Evolutionary conservation across 2,329 filamentous ascomycete genomes (phyloP), one percentile per base, ranked within the genome.

Genomic region (Blastomyces parvus): DNA sequence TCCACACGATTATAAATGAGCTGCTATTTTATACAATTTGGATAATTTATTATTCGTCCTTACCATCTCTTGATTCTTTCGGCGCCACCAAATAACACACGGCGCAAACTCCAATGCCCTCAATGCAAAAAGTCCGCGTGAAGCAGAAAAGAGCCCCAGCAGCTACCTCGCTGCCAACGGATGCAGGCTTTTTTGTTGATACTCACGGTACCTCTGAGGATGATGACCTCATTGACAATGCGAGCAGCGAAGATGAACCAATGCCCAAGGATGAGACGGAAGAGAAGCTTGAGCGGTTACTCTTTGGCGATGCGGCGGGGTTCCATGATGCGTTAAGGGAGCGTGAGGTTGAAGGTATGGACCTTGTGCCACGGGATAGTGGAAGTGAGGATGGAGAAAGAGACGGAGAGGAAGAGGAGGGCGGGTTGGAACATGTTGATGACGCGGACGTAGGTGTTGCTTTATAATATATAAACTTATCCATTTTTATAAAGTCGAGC

Each of bases 261-360:
- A 68, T 74, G 14, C 71, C 61, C 14, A 94, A 93, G 73, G 91
- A 96, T 73, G 86, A 86, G 17, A 86, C 89, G 61, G 92, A 97
- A 74, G 86, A 88, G 71, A 90, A 93, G 73, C 84, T 97, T 38
- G 93, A 97, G 78, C 85, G 87, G 67, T 80, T 97, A 66, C 89
- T 99, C 3, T 89, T 99, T 66, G 94, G 94, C 62, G 89, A 96
- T 76, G 86, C 88, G 57, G 83, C 85, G n/a, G 89, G 87, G 42
- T 97, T 97, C 74, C 84, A 87, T 64, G 82, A 88, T 63, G 87
- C 88, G 52, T 79, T 97, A 60, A 88, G 88, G 78, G 71, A 85
- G 79, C 71, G 79, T 67, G 50, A 71, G 71, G 74, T 80, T 63
- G 76, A 74, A 14, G 71, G 74, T 62, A 75, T 76, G 64, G 74